Percentiles rank a stretch among this genome's conserved stretches.
Evolutionary conservation across 805 yeast species (phyloP).

Genomic region (Yarrowia hollandica): DNA sequence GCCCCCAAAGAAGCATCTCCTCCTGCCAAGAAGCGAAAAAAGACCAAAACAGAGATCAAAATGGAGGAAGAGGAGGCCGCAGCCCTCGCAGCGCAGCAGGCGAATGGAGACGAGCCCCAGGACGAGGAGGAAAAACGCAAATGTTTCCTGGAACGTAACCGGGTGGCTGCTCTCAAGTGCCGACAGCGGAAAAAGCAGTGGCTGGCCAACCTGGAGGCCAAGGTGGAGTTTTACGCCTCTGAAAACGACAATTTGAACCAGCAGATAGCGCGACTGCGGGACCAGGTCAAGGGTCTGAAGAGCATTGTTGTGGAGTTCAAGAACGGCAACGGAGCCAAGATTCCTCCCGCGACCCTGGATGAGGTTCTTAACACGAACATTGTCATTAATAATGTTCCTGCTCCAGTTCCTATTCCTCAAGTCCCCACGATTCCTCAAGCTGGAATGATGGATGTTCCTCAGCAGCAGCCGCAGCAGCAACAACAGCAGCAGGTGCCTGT

Average conservation of each 20-base stretch:
- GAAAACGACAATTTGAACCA: constrained; percentile 67
- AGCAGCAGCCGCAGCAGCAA: not conserved
- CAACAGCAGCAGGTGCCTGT: constrained; percentile 19
- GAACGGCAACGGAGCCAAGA: constrained; percentile 18
- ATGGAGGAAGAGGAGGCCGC: constrained; percentile 17
- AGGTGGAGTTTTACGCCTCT: constrained; percentile 64
- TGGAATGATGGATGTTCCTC: constrained; percentile 5
- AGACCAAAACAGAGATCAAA: constrained; percentile 7
- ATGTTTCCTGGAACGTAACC: constrained; percentile 80
- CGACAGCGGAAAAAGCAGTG: constrained; percentile 91
- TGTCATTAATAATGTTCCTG: constrained; percentile 25
- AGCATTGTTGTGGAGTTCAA: constrained; percentile 18
- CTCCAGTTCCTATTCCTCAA: constrained; percentile 27
- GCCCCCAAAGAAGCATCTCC: not conserved
- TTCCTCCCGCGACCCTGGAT: constrained; percentile 1
- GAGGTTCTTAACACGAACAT: constrained; percentile 15
- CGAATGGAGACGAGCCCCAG: constrained; percentile 38
- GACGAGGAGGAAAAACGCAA: constrained; percentile 74
- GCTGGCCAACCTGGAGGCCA: constrained; percentile 78
- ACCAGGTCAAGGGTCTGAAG: constrained; percentile 48
- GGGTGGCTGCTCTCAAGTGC: constrained; percentile 95
- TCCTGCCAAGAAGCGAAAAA: constrained; percentile 16
- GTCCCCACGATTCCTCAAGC: constrained; percentile 25
- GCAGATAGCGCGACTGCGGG: constrained; percentile 59
- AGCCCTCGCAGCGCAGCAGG: not conserved